Base-by-base conservation (phyloP, 2,329 filamentous ascomycete genomes). In the Penicillium sp. region DNA sequence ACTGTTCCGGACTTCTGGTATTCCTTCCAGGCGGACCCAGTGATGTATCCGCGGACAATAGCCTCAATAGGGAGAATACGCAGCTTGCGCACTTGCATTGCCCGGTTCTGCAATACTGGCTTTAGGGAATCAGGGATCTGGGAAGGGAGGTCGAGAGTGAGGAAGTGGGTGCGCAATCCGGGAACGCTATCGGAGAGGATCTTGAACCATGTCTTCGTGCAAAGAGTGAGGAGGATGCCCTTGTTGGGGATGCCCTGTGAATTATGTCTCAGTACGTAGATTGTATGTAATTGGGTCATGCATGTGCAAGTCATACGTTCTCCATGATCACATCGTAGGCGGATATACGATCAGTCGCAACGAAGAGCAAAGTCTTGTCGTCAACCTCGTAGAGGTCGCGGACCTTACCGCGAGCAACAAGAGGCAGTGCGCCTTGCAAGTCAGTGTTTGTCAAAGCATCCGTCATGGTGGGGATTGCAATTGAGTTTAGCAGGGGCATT, bases 241-340 rank as follows among this genome's bases (percentile, higher is more conserved):
- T 90, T 90, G 56, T 82, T 77, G 3, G 87, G 86, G 50, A 91
- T 82, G 10, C 86, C 87, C 85, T 89, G 56, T 27, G 33, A 8
- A 52, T 6, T 3, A 35, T 74, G 66, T 24, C 62, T 48, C 33
- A 51, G 35, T 31, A 45, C 24, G n/a, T n/a, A 8, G 24, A 26
- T 43, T 41, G 21, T 19, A 31, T 35, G 9, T 7, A 41, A 13
- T 22, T 8, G 39, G 9, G 8, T 13, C 19, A 21, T 41, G n/a
- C n/a, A 13, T 29, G 22, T 37, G 41, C 13, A 19, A 31, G 21
- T 27, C 21, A 26, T 45, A 87, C 86, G 77, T 95, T 97, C 68
- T 84, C 79, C 82, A 96, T 87, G 66, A 96, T 86, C 66, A 96
- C 91, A 82, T 98, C 93, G 80, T 93, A 98, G 55, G 95, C 95